Evolutionary conservation across 371 early-diverging fungal genomes (phyloP), one percentile per base, ranked within the genome.

Genomic region (Apophysomyces variabilis): DNA sequence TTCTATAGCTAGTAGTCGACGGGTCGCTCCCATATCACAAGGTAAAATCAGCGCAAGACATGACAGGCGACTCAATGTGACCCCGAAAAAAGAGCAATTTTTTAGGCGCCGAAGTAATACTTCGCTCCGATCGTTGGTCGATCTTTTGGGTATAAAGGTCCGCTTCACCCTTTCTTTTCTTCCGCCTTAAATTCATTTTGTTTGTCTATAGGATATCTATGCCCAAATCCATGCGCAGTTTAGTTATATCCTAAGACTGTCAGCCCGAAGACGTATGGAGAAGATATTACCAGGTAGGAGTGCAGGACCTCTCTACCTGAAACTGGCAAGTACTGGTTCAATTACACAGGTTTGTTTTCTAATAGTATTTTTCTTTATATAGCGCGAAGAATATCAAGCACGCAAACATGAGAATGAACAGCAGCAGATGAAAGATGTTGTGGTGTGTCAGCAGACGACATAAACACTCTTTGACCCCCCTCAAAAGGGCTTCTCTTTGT

Each of bases 141-240:
- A 86, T 62, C 68, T 87, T 32, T 62, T 86, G 58, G 81, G 76
- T 39, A 71, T 79, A 57, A 79, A 84, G 65, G 84, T 80, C 68
- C 38, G 66, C 54, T 61, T 50, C 58, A 45, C 37, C 18, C 62
- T 50, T n/a, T 32, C 12, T 38, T 32, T 21, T 45, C 12, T 18
- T 38, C 62, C 36, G 65, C 18, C 13, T 12, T 14, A 32, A 11
- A 38, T 43, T 16, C 39, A 21, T 43, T 35, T n/a, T 35, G 3
- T 41, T 47, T 11, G 12, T 26, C 32, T 26, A 35, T 66, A 85
- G 82, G 79, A 85, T 65, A 74, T 83, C 57, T 84, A 80, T 66
- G 73, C 74, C 35, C 77, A 82, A 47, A 74, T 87, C 38, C 88
- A 87, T 67, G 75, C 73, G 7, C 78, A 81, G 64, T 85, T 86